Evolutionary conservation across 2,329 filamentous ascomycete species (phyloP), one percentile per base, ranked within the genome.

Genomic region (Colletotrichum higginsianum): DNA sequence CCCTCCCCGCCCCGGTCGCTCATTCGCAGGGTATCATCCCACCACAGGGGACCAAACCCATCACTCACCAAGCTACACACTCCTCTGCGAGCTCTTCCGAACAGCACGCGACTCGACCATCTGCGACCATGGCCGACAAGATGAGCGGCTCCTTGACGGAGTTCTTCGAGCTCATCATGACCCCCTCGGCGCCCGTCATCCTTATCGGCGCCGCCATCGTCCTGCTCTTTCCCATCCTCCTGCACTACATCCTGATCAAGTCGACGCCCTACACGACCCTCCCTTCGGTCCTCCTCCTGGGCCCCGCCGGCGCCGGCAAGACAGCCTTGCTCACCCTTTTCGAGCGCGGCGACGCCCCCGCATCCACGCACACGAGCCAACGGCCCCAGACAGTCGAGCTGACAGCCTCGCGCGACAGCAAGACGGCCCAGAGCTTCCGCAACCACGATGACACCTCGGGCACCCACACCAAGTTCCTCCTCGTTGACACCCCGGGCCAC

Each of bases 401-500:
- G 65, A 88, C 86, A 76, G 84, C 87, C 62, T 85, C 85, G 56
- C 84, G 84, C 76, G 83, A 84, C 76, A 82, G 83, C 66, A 76
- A 81, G 74, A 83, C 81, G 64, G 80, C 78, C 69, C 73, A 76
- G n/a, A 85, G 85, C 49, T 88, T 85, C 82, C 83, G 84, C 67
- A 73, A 79, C 83, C 49, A 83, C 84, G 66, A 73, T n/a, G 72
- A 73, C 65, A 73, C 72, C 11, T 63, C 30, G 44, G 85, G 87
- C 67, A 84, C 82, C 62, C 90, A 92, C 79, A 91, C 89, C 75
- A 92, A 91, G 79, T 94, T 96, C 80, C 85, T 93, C 50, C 85
- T 98, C 44, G 84, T 94, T 78, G 96, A 99, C 84, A 98, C 96
- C 0, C 96, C 96, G 0, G 96, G 96, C 49, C 96, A 99, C 84